phyloP scores from a whole-genome alignment of 1,284 basidiomycete species.

The Fomitopsis pinicola region DNA sequence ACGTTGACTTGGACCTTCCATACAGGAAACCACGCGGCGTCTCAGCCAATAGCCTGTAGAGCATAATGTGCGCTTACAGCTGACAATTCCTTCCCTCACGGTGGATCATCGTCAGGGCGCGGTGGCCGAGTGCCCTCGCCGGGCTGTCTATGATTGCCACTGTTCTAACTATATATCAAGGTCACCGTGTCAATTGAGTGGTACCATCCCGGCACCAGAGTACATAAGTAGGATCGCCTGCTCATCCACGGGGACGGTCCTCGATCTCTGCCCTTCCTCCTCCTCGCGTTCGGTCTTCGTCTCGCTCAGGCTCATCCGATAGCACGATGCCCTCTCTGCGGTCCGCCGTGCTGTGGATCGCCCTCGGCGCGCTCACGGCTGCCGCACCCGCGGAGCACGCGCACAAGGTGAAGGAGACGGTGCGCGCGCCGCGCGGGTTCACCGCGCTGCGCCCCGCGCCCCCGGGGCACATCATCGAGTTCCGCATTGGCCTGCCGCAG shows the following conservation, averaged over 20 bases:
- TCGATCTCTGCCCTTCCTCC: background rate
- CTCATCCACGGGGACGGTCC: background rate
- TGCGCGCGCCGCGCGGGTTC: conserved; percentile 51
- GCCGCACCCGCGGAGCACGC: conserved; percentile 19
- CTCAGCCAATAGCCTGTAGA: background rate
- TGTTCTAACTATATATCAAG: background rate
- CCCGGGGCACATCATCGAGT: conserved; percentile 45
- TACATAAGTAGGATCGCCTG: background rate
- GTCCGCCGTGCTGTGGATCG: background rate
- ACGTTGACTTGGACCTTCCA: background rate
- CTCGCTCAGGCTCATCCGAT: background rate
- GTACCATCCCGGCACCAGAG: background rate
- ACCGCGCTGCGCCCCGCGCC: conserved; percentile 38
- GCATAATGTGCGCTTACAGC: background rate
- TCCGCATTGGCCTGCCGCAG: conserved; percentile 66
- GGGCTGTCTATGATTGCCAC: background rate
- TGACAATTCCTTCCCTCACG: background rate
- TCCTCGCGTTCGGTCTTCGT: background rate
- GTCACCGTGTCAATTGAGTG: background rate
- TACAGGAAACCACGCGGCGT: background rate
- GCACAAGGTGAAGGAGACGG: conserved; percentile 37
- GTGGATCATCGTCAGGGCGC: background rate
- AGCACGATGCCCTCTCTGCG: background rate
- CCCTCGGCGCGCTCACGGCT: conserved; percentile 12
- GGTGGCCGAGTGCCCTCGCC: background rate